A percentile compares a stretch with the other conserved stretches of the same genome.
phyloP scores from a whole-genome alignment of 106 monocot genomes.

The Apostasia ramifera region DNA sequence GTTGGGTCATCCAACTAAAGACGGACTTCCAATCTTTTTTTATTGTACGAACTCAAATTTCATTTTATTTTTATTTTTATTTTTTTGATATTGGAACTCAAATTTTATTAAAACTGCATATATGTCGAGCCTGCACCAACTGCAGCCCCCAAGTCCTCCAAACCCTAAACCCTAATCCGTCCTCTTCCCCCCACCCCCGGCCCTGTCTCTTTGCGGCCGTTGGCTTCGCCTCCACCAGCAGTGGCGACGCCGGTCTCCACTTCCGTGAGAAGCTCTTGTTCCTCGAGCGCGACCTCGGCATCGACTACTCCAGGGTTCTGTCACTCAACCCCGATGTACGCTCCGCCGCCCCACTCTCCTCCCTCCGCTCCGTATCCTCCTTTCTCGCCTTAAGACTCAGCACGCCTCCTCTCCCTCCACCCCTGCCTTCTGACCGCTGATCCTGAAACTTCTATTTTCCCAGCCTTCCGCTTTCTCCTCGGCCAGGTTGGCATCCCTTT shows the following conservation, averaged over 20 bases:
- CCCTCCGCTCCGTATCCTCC: slow-evolving; percentile 19
- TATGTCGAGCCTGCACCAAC: too few species aligned
- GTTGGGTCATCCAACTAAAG: too few species aligned
- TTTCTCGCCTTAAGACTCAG: slow-evolving; percentile 31
- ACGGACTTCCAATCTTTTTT: too few species aligned
- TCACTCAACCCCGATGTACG: slow-evolving; percentile 56
- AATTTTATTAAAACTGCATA: too few species aligned
- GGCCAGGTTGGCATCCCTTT: slow-evolving; percentile 30
- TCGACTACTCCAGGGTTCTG: slow-evolving; percentile 41
- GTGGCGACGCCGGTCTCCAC: slow-evolving; percentile 37
- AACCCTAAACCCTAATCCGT: background rate
- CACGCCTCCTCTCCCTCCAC: slow-evolving; percentile 46
- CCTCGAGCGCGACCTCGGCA: slow-evolving; percentile 32
- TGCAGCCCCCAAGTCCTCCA: background rate
- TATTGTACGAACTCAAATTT: too few species aligned
- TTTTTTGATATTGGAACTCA: too few species aligned
- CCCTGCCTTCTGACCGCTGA: slow-evolving; percentile 62
- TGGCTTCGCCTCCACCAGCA: background rate
- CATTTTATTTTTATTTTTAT: too few species aligned
- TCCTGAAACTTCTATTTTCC: slow-evolving; percentile 33
- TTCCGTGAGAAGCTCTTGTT: slow-evolving; percentile 64
- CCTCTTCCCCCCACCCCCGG: background rate
- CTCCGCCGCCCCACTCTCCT: slow-evolving; percentile 35
- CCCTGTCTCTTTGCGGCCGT: background rate
- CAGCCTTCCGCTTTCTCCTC: slow-evolving; percentile 43